Evolutionary conservation across 331 rosid species (phyloP), one percentile per base, ranked within the genome.

Genomic region (Phaseolus coccineus): DNA sequence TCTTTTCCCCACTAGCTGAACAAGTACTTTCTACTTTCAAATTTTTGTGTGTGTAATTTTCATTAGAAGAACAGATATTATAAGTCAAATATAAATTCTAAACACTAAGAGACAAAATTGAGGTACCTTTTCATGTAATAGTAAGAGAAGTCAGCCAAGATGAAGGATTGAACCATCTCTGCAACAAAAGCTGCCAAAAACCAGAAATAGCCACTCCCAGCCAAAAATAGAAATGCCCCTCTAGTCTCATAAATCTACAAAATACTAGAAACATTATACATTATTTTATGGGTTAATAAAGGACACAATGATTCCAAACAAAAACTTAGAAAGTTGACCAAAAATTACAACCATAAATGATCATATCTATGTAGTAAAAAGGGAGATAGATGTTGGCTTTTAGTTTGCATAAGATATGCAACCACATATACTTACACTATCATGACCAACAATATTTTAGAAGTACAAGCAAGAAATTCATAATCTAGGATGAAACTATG

Each of bases 61-160:
- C n/a, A 30, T 13, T 59, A 9, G 1, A 33, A 10, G 31, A 9
- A 8, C 1, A 22, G 0, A 57, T 8, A 52, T 19, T 19, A 7
- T 7, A 8, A 55, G 13, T 55, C 6, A 55, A 55, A 55, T 30
- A 61, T 28, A 61, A 61, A 28, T 61, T 61, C 10, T 30, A 4
- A 61, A 5, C 14, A 28, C 6, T 28, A 55, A 61, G 42, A 28
- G 3, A 15, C 2, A 31, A 14, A 31, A 31, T 24, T 28, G 4
- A 2, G 40, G 1, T 78, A 92, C 97, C 97, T 88, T 82, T 89
- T 88, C 0, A 84, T 56, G 75, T 94, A 94, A 81, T 88, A 94
- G 87, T 91, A 94, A 47, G 97, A 92, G 30, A 94, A 94, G 78
- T 94, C 98, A 0, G 94, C 88, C 77, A 94, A 81, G 82, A 94